Evolutionary conservation across 1,284 basidiomycete genomes (phyloP).

Genomic region (Cystobasidium slooffiae): DNA sequence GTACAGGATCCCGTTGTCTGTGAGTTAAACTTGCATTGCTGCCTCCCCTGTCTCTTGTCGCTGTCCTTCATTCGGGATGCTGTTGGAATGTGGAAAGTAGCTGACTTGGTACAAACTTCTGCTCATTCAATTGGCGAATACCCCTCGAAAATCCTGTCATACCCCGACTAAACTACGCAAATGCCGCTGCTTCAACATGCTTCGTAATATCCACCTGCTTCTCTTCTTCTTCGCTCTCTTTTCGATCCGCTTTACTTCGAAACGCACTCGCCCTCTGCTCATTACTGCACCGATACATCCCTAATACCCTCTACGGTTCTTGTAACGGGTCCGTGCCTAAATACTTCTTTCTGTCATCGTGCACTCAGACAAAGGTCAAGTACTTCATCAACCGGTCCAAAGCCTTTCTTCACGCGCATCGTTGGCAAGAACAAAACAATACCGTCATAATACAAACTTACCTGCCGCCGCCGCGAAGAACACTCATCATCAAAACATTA

Average conservation of each 20-base stretch:
- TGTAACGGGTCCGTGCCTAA: no score
- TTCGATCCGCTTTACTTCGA: background rate
- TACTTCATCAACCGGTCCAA: background rate
- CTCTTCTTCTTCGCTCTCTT: slow-evolving; percentile 15
- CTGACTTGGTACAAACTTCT: no score
- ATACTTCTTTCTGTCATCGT: background rate
- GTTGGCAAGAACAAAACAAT: background rate
- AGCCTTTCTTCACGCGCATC: background rate
- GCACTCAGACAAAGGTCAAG: slow-evolving; percentile 13
- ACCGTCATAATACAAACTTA: background rate
- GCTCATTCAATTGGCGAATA: no score
- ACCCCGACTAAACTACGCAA: background rate
- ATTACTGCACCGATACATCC: background rate
- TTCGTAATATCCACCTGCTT: background rate
- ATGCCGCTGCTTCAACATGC: background rate
- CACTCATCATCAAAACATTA: background rate
- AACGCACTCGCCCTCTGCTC: background rate
- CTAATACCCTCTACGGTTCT: no score
- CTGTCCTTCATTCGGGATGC: no score
- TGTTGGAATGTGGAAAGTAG: no score
- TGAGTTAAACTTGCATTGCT: background rate
- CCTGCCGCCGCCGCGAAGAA: background rate
- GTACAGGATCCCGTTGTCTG: slow-evolving; percentile 11
- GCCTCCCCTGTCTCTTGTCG: no score
- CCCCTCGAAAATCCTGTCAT: no score